Conservation (phyloP, 805 yeast genomes). For the Yamadazyma phyllophila region DNA sequence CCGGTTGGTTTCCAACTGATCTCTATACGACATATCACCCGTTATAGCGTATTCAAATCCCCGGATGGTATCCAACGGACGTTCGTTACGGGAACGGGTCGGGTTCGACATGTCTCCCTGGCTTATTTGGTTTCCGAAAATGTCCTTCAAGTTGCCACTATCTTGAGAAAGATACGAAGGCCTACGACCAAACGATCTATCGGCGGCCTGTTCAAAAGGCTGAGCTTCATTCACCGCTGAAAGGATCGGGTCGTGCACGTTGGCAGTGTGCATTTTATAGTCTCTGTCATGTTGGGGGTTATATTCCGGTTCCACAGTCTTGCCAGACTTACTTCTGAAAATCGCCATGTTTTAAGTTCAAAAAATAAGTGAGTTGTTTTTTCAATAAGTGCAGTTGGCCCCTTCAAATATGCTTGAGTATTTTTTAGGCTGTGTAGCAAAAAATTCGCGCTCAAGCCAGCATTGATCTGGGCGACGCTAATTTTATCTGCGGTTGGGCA, state of each 20-base stretch:
- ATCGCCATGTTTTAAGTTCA: constrained; percentile 12
- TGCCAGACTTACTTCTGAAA: constrained; percentile 29
- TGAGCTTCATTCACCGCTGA: constrained; percentile 93
- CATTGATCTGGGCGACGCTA: constrained; percentile 1
- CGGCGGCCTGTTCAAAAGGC: constrained; percentile 74
- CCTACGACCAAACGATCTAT: constrained; percentile 33
- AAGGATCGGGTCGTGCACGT: constrained; percentile 80
- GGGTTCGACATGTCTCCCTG: constrained; percentile 92
- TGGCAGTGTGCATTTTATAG: constrained; percentile 62
- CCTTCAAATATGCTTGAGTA: background rate
- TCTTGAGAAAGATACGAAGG: constrained; percentile 46
- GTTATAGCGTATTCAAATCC: constrained; percentile 92
- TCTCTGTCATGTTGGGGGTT: constrained; percentile 7
- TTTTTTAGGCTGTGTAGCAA: constrained; percentile 8
- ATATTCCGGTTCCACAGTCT: constrained; percentile 11
- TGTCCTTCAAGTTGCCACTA: constrained; percentile 63
- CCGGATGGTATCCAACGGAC: constrained; percentile 95
- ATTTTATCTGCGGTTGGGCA: background rate
- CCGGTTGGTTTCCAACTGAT: constrained; percentile 72
- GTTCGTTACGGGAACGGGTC: constrained; percentile 86
- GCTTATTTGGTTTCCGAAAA: constrained; percentile 78
- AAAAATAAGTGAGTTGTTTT: background rate
- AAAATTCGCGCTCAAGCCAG: constrained; percentile 2
- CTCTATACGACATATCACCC: constrained; percentile 77
- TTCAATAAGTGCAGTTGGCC: background rate